Percentiles rank a stretch among this genome's conserved stretches.
These are phyloP conservation scores for Solanum stenotomum DNA, from an alignment of 257 asterid species.

Conservation along the genomic window DNA sequence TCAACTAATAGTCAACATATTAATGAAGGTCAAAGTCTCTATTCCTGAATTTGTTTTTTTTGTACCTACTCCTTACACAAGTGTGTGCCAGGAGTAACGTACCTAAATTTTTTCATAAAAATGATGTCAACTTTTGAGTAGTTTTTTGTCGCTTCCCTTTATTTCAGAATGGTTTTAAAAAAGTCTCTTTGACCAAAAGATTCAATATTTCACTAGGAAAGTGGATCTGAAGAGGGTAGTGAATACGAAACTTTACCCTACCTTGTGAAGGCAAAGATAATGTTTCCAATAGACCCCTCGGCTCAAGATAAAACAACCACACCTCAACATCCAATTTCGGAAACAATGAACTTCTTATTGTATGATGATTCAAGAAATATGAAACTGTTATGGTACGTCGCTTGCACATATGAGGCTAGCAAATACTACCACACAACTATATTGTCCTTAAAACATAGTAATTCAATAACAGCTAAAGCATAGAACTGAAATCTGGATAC, in stretches of 20 bases:
- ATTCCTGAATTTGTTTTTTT: background rate
- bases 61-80: background rate
- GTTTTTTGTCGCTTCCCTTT: background rate
- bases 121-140: background rate
- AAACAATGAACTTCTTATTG: background rate
- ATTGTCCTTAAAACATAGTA: background rate
- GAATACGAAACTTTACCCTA: background rate
- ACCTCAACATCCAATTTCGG: background rate
- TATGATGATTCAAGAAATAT: background rate
- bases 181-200: background rate
- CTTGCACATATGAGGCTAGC: background rate
- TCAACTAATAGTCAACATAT: background rate
- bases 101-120: no score
- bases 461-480: background rate
- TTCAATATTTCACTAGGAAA: background rate
- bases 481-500: background rate
- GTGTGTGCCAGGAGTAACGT: background rate
- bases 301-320: background rate
- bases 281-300: background rate
- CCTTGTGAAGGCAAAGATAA: background rate
- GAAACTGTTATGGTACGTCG: background rate
- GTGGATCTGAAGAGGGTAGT: background rate
- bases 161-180: background rate
- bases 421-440: background rate
- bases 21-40: background rate